Base-by-base conservation (phyloP, 192 early-diverging fungal genomes). In the Coemansia sp. region DNA sequence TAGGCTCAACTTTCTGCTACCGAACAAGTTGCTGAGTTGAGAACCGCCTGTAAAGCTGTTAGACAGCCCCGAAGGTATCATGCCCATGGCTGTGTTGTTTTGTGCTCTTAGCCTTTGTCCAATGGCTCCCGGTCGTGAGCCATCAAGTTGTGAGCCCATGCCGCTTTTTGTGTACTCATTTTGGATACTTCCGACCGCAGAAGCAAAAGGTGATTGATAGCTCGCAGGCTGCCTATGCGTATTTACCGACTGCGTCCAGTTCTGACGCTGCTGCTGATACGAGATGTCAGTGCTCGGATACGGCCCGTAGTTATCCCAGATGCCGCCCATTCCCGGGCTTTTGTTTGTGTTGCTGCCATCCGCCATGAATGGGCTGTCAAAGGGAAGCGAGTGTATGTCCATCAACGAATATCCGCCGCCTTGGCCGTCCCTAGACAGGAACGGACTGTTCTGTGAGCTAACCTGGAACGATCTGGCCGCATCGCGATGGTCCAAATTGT, bases 321-420 rank as follows among this genome's bases (percentile, higher is more conserved):
- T 17, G 7, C 57, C 38, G 9, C 10, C 20, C 16, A 22, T 22
- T 5, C 51, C 51, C 1, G 20, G 13, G 8, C 44, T 17, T 4
- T 17, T 50, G 8, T 14, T 17, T 4, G n/a, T 50, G 55, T 38
- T 38, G 37, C 38, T 54, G 12, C 77, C 63, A 64, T 42, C 32
- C 11, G 56, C 56, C 63, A 32, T 60, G 3, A 63, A 54, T 12
- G 50, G 19, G 5, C 46, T 45, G 25, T 67, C 66, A 60, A 59
- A 59, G 10, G 67, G 63, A 45, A 70, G 53, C 7, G 68, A 64
- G 40, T 56, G 67, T 19, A 57, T 65, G 46, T 74, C 77, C 38
- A 63, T 67, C 17, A 79, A 65, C 43, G 72, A 74, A 46, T 72
- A 72, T 32, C 63, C 72, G 9, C 70, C 70, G 8, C 71, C 67